Evolutionary conservation across 169 alveolate species (phyloP), one percentile per base, ranked within the genome.

Genomic region (Toxoplasma gondii): DNA sequence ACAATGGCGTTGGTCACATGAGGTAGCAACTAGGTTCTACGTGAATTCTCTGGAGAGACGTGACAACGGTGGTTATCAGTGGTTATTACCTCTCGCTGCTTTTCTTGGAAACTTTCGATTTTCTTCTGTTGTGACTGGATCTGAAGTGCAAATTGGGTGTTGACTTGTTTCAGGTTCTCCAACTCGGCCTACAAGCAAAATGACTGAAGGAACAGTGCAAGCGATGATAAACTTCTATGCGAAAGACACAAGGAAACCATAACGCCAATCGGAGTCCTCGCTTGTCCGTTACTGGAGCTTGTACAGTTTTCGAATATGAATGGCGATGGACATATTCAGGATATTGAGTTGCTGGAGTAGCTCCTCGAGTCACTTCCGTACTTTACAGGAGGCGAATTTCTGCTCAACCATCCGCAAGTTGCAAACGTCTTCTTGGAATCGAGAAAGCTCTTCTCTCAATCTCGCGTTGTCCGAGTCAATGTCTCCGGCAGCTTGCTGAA

Each of bases 391-490:
- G 34, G 29, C 78, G 78, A 64, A 64, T 64, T 64, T 29, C 78
- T 29, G 78, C 78, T 19, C 78, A 29, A 64, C 78, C 78, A 64
- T 64, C n/a, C 78, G 78, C 78, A 64, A 64, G n/a, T 36, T 64
- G 78, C 78, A 64, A 64, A 64, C 27, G 36, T 64, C 78, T 64
- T 64, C 78, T 29, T 64, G 78, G 36, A 7, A 19, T 24, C 78
- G 78, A 64, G 78, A 64, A 19, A 64, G 78, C 78, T 10, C 78
- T 19, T 64, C 78, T 31, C 78, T 19, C 78, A 64, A 24, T 24
- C 78, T 64, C n/a, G 78, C 78, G 34, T 64, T 64, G 78, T 64
- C 78, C 34, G 78, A 64, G n/a, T 64, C 78, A 64, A 64, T 64
- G 12, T 19, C 78, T 64, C 78, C 78, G 34, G 78, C 78, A 29